A percentile compares a stretch with the other conserved stretches of the same genome.
These are phyloP conservation scores for Lepiota venenata DNA, from an alignment of 768 basidiomycete genomes.

Conservation along the genomic window DNA sequence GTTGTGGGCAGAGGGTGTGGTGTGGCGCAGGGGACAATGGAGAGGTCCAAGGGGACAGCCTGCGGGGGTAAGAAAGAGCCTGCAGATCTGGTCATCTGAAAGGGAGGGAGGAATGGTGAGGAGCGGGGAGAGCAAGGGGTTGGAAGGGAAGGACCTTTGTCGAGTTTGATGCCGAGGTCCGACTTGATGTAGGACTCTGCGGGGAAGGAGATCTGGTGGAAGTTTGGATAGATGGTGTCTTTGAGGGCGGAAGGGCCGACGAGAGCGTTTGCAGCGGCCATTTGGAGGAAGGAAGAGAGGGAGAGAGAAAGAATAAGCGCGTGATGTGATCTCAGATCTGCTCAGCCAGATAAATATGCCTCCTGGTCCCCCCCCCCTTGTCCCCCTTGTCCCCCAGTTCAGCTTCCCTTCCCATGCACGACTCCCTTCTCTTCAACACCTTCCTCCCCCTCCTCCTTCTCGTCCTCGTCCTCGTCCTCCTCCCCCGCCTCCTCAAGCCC, in stretches of 20 bases:
- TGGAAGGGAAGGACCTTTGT: conserved; percentile 70
- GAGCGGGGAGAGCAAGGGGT: not conserved
- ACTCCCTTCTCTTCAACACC: not conserved
- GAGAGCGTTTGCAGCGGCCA: conserved; percentile 46
- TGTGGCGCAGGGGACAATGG: conserved; percentile 91
- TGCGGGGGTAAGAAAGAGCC: conserved; percentile 71
- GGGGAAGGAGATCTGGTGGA: conserved; percentile 89
- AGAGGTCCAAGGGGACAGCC: conserved; percentile 92
- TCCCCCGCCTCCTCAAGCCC: not conserved
- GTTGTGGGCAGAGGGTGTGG: conserved; percentile 81
- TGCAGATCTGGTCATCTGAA: conserved; percentile 92
- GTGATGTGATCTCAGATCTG: conserved; percentile 7
- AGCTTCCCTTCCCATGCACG: conserved; percentile 4
- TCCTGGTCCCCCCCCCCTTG: not conserved
- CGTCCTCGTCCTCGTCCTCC: not conserved
- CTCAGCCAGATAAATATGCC: not conserved
- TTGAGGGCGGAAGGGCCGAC: conserved; percentile 54
- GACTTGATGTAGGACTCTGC: conserved; percentile 80
- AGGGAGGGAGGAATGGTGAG: conserved; percentile 5
- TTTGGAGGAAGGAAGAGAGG: conserved; percentile 15
- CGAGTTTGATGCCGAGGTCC: conserved; percentile 82
- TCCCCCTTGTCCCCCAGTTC: not conserved
- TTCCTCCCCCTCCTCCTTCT: not conserved
- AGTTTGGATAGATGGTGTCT: conserved; percentile 83
- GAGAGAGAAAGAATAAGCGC: not conserved